These are phyloP conservation scores for Durusdinium trenchii DNA, from an alignment of 73 alveolate species.

Conservation along the genomic window DNA sequence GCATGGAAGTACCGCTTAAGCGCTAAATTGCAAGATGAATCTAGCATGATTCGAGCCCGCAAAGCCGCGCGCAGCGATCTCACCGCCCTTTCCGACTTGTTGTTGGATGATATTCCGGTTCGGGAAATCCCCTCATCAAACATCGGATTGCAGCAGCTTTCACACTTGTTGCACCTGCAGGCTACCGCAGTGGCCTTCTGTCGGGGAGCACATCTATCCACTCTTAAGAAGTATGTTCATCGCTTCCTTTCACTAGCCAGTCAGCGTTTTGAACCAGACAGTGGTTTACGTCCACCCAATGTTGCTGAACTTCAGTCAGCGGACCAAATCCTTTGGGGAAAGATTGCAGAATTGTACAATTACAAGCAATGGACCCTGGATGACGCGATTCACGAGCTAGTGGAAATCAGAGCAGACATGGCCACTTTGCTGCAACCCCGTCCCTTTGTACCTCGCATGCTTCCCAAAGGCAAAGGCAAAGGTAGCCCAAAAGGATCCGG, in stretches of 20 bases:
- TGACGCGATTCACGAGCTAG: no score
- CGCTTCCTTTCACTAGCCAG: not conserved
- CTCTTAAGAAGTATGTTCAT: not conserved
- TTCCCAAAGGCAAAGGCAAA: no score
- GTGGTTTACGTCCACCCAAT: not conserved
- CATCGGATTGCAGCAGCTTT: not conserved
- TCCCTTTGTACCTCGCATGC: no score
- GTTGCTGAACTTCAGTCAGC: not conserved
- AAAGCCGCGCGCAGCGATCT: not conserved
- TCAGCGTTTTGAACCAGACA: not conserved
- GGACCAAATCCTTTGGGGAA: not conserved
- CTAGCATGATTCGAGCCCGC: not conserved
- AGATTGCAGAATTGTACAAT: not conserved
- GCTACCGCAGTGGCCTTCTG: not conserved
- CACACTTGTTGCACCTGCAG: not conserved
- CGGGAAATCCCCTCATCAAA: not conserved
- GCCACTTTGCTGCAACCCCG: no score
- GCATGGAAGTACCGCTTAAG: not conserved
- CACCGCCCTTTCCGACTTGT: not conserved
- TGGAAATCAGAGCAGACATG: no score
- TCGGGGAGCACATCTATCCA: not conserved
- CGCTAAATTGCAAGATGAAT: not conserved
- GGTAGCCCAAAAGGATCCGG: no score
- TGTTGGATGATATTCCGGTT: not conserved
- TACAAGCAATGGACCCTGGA: no score